Conservation (phyloP, 352 stramenopile genomes). For the Phytopythium aichiense region DNA sequence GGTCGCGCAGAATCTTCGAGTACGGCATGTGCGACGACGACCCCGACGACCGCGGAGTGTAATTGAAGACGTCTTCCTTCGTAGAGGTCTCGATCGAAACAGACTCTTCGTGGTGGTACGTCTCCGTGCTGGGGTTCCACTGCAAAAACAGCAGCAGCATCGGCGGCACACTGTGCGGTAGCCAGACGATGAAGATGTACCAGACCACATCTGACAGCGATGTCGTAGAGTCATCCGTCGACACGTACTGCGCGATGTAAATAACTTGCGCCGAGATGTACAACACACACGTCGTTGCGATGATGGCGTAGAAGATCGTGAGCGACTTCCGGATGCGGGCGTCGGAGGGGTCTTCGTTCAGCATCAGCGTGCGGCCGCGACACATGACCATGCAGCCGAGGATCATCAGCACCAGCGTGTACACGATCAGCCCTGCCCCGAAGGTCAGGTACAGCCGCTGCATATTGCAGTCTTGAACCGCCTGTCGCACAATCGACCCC, state of each 20-base stretch:
- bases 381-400: conserved; percentile 88
- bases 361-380: conserved; percentile 74
- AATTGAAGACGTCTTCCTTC: conserved; percentile 84
- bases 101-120: conserved; percentile 49
- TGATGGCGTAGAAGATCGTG: conserved; percentile 88
- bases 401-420: conserved; percentile 82
- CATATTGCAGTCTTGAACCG: conserved; percentile 70
- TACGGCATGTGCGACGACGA: conserved; percentile 83
- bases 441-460: conserved; percentile 79
- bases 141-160: conserved; percentile 81
- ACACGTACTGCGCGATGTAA: conserved; percentile 84
- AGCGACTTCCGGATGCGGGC: conserved; percentile 79
- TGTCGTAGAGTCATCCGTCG: conserved; percentile 41
- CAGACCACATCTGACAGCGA: conserved; percentile 79
- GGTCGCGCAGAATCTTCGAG: conserved; percentile 65
- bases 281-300: conserved; percentile 81
- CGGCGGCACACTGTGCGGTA: conserved; percentile 69
- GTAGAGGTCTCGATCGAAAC: conserved; percentile 61
- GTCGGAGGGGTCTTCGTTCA: conserved; percentile 83
- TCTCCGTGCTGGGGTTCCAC: conserved; percentile 81
- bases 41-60: conserved; percentile 68
- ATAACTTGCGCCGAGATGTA: conserved; percentile 87
- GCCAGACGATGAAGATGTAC: conserved; percentile 88
- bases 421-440: conserved; percentile 74
- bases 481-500: conserved; percentile 60